phyloP scores from a whole-genome alignment of 305 asterid genomes.

The Solanum hybrid region DNA sequence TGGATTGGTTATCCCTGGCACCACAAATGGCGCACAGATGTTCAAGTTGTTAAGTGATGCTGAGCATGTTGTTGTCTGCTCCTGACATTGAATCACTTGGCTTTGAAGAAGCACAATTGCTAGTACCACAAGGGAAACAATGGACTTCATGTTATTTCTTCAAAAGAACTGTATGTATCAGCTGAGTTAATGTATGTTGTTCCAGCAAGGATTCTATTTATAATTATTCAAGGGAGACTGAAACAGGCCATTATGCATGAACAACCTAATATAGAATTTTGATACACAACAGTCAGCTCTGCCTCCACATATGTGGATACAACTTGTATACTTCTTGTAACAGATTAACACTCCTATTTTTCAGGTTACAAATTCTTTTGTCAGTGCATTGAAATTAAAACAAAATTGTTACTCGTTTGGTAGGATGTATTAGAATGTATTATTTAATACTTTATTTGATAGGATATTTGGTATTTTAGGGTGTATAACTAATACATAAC shows the following conservation, averaged over 20 bases:
- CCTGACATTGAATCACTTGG: slow-evolving; percentile 18
- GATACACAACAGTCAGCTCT: neutral
- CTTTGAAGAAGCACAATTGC: slow-evolving; percentile 18
- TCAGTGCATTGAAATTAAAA: too few species aligned
- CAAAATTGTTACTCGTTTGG: neutral
- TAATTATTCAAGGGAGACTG: neutral
- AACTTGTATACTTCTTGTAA: too few species aligned
- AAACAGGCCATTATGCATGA: slow-evolving; percentile 28
- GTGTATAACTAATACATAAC: too few species aligned
- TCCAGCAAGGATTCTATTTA: neutral
- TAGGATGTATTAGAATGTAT: too few species aligned
- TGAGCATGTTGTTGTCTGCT: slow-evolving; percentile 24
- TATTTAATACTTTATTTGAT: too few species aligned
- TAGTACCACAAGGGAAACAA: slow-evolving; percentile 5
- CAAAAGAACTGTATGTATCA: neutral
- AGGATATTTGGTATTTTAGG: neutral
- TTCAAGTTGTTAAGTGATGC: slow-evolving; percentile 29
- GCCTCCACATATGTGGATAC: neutral
- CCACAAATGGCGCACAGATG: slow-evolving; percentile 43
- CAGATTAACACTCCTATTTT: too few species aligned
- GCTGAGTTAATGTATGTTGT: neutral
- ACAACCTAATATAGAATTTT: slow-evolving; percentile 27
- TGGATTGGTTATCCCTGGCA: slow-evolving; percentile 30
- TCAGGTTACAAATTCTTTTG: too few species aligned
- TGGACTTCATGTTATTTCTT: slow-evolving; percentile 10